phyloP scores from a whole-genome alignment of 139 green algal genomes.

The Tetradesmus lagerheimii region DNA sequence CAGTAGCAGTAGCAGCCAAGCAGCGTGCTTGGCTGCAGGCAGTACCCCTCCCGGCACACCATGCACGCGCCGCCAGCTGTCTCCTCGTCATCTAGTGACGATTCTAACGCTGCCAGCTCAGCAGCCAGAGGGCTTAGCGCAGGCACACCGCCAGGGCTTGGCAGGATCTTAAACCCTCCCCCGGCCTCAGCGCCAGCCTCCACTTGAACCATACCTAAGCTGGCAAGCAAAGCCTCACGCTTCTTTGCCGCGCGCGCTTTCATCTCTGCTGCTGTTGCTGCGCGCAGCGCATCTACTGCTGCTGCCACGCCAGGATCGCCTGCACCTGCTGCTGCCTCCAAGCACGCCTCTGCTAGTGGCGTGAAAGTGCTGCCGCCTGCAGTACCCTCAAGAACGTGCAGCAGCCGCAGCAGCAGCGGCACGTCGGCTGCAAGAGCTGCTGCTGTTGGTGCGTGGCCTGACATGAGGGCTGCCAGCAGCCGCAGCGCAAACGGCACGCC shows the following conservation, averaged over 20 bases:
- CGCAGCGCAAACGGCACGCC: conserved; percentile 57
- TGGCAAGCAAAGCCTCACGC: conserved; percentile 58
- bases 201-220: conserved; percentile 57
- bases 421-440: conserved; percentile 11
- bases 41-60: conserved; percentile 75
- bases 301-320: neutral
- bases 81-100: conserved; percentile 50
- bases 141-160: conserved; percentile 34
- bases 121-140: conserved; percentile 46
- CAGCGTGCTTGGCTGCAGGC: conserved; percentile 55
- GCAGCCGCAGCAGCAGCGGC: conserved; percentile 58
- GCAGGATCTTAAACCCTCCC: neutral
- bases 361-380: conserved; percentile 53
- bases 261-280: conserved; percentile 47
- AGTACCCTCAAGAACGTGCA: conserved; percentile 71
- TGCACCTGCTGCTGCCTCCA: conserved; percentile 55
- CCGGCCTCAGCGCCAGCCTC: neutral
- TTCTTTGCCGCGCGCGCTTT: conserved; percentile 43
- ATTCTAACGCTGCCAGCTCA: conserved; percentile 58
- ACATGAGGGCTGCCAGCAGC: conserved; percentile 60
- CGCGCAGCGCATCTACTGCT: conserved; percentile 48
- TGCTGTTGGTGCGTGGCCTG: conserved; percentile 48
- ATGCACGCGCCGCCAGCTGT: conserved; percentile 52
- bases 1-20: conserved; percentile 72
- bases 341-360: conserved; percentile 60